phyloP scores from a whole-genome alignment of 2,329 filamentous ascomycete genomes.

The Colletotrichum theobromicola region DNA sequence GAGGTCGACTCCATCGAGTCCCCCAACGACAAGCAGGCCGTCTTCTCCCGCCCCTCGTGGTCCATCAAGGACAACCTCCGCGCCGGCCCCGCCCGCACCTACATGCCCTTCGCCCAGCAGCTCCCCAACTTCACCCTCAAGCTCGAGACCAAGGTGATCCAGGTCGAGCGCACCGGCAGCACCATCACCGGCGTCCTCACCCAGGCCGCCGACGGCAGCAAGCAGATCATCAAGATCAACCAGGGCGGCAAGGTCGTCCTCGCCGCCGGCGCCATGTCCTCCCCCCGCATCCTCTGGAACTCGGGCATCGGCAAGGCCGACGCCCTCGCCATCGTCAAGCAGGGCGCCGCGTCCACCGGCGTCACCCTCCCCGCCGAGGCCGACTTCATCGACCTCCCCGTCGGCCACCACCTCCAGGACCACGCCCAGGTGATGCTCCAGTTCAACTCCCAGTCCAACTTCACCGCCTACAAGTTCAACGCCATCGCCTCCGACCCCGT shows the following conservation, averaged over 20 bases:
- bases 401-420: conserved; percentile 64
- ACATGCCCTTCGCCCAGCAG: conserved; percentile 25
- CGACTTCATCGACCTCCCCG: conserved; percentile 63
- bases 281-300: conserved; percentile 23
- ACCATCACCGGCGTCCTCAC: conserved; percentile 25
- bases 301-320: conserved; percentile 26
- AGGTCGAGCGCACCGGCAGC: conserved; percentile 24
- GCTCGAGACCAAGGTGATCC: conserved; percentile 26
- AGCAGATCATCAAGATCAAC: conserved; percentile 26
- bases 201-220: conserved; percentile 20
- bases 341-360: conserved; percentile 31
- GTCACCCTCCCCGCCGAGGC: conserved; percentile 52
- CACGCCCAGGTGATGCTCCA: conserved; percentile 39
- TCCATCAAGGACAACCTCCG: conserved; percentile 18
- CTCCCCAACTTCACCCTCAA: conserved; percentile 28
- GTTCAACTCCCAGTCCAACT: conserved; percentile 23
- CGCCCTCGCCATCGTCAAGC: conserved; percentile 23
- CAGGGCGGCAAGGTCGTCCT: conserved; percentile 26
- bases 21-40: conserved; percentile 7
- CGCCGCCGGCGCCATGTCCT: conserved; percentile 26
- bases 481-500: conserved; percentile 16
- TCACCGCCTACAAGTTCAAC: conserved; percentile 21
- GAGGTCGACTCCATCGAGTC: conserved; percentile 44
- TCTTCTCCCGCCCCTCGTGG: conserved; percentile 14
- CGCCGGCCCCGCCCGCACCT: conserved; percentile 25